Percentiles rank a stretch among this genome's conserved stretches.
These are phyloP conservation scores for Plasmodium yoelii DNA, from an alignment of 169 alveolate genomes.

Conservation along the genomic window DNA sequence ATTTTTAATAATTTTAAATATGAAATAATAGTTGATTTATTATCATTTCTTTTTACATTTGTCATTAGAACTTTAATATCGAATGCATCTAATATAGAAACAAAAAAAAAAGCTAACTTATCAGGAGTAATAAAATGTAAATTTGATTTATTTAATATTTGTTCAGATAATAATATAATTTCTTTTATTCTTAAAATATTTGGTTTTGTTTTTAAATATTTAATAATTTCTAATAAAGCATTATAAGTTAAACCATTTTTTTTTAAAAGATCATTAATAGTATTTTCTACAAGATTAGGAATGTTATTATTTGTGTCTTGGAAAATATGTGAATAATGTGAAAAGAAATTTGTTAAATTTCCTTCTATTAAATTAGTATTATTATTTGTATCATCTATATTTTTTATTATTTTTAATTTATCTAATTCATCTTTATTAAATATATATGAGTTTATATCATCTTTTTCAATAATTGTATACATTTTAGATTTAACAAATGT, in stretches of 20 bases:
- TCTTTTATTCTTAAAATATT: constrained; percentile 11
- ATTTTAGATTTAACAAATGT: constrained; percentile 21
- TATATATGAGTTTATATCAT: background rate
- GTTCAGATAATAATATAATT: constrained; percentile 20
- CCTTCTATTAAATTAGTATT: constrained; percentile 17
- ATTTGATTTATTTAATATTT: constrained; percentile 16
- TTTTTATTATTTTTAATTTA: background rate
- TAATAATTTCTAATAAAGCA: constrained; percentile 34
- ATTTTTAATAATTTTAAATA: constrained; percentile 34
- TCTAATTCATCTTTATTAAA: constrained; percentile 31
- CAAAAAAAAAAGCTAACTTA: constrained; percentile 5
- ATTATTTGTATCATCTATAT: no score
- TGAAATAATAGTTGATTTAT: constrained; percentile 1
- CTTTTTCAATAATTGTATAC: constrained; percentile 13
- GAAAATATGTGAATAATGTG: constrained; percentile 11
- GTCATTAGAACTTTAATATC: constrained; percentile 38
- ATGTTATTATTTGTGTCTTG: background rate
- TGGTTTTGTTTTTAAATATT: constrained; percentile 21
- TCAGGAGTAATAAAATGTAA: background rate
- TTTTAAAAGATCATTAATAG: constrained; percentile 4
- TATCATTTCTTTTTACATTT: constrained; percentile 2
- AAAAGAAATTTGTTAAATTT: constrained; percentile 16
- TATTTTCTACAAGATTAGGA: background rate
- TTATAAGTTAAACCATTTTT: constrained; percentile 7
- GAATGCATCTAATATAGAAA: constrained; percentile 14